These are phyloP conservation scores for Thraustotheca clavata DNA, from an alignment of 352 stramenopile species.

Conservation along the genomic window DNA sequence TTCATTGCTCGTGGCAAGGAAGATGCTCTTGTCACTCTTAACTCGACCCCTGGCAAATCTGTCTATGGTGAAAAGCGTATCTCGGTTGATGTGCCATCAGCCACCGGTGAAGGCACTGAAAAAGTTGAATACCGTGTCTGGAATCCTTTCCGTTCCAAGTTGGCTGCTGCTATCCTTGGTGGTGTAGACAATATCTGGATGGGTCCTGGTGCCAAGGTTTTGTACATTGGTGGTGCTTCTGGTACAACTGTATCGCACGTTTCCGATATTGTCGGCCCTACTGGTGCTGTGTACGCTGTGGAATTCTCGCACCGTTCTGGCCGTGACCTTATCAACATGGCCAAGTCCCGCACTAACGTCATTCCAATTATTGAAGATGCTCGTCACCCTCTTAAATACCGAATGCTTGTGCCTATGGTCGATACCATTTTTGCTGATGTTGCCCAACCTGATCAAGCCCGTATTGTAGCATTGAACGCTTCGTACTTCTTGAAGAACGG, in stretches of 20 bases:
- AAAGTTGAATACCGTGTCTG: conserved; percentile 99
- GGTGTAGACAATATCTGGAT: conserved; percentile 99
- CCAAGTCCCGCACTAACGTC: conserved; percentile 98
- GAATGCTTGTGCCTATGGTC: conserved; percentile 99
- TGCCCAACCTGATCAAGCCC: conserved; percentile 98
- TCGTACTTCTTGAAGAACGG: conserved; percentile 99
- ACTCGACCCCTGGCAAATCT: conserved; percentile 96
- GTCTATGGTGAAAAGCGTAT: conserved; percentile 99
- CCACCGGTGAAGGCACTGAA: conserved; percentile 81
- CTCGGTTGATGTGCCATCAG: conserved; percentile 92
- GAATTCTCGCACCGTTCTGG: conserved; percentile 99
- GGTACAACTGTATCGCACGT: conserved; percentile 99
- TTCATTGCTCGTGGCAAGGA: conserved; percentile 99
- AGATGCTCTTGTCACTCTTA: conserved; percentile 98
- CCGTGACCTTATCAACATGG: conserved; percentile 98
- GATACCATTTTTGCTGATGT: conserved; percentile 99
- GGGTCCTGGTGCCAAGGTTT: conserved; percentile 93
- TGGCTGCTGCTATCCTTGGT: conserved; percentile 97
- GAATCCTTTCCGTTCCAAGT: conserved; percentile 99
- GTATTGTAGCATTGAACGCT: conserved; percentile 98
- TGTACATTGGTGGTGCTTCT: conserved; percentile 98
- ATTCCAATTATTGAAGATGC: conserved; percentile 99
- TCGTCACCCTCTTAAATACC: conserved; percentile 97
- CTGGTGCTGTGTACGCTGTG: conserved; percentile 97
- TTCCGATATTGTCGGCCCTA: conserved; percentile 97